Evolutionary conservation across 176 grass and related monocot genomes (phyloP), one percentile per base, ranked within the genome.

Genomic region (Lolium rigidum): DNA sequence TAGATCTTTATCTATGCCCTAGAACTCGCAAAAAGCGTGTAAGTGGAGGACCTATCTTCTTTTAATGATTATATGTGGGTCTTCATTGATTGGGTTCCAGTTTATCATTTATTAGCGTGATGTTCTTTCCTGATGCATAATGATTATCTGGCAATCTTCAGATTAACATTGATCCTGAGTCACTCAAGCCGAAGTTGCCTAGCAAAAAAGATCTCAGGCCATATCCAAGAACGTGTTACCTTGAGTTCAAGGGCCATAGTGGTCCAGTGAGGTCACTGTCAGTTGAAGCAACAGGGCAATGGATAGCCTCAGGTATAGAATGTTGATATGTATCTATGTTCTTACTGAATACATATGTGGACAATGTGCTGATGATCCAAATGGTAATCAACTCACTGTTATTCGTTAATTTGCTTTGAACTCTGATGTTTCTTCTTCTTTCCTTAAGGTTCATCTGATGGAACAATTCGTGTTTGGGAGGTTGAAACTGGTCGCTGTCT

Each of bases 161-260:
- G 97, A 94, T 99, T 88, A 99, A 99, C 83, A 99, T 99, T 37
- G 90, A 99, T 86, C 97, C 97, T 1, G 97, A 97, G 69, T 94
- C 90, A 74, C 89, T 99, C 65, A 99, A 94, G 77, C 94, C 94
- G 9, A 99, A 97, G 62, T 80, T 99, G 79, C 97, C 97, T 17
- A 99, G 90, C 82, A 95, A 91, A 90, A 99, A 99, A 63, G 97
- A 99, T 86, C 86, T 99, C 61, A 97, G 85, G 76, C 97, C 97
- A 80, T 99, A 99, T 86, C 97, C 97, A 2, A 91, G 83, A 80
- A 99, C 86, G 82, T 99, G 94, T 76, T 99, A 93, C 81, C 91
- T 96, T 87, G 92, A 99, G 74, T 99, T 94, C 76, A 94, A 77
- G 85, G 97, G 97, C 54, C 97, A 99, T 80, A 80, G 8, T 13